Base-by-base conservation (phyloP, 1,139 yeast genomes). In the Kodamaea suecica region DNA sequence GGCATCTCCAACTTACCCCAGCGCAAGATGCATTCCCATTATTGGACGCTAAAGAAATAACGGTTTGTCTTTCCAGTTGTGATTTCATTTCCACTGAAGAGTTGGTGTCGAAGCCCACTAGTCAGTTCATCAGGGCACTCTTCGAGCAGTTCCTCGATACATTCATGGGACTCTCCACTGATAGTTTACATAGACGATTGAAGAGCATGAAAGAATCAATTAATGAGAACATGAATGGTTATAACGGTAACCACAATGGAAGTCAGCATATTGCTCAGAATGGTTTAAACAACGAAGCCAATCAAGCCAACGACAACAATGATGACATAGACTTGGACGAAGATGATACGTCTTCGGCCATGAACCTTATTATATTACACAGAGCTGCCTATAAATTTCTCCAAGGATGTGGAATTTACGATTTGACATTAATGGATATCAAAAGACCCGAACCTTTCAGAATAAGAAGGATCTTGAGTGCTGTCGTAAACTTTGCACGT, bases 401-500 rank as follows among this genome's bases (percentile, higher is more conserved):
- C 47, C 68, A 70, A 34, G 80, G 75, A 38, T 81, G 92, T 53
- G 96, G 96, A 0, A 76, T 87, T 3, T 69, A 76, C 38, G 95
- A 88, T 55, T 84, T 87, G 50, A 73, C 80, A 29, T 65, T 87
- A 36, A 69, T 76, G 62, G 97, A 88, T 58, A 63, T 76, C 17
- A 49, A 57, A 43, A 50, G 63, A 29, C 97, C 97, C 0, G 95
- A 87, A 16, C 70, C 85, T 0, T 59, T 57, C 31, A 64, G 95
- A 38, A 68, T 78, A 3, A 63, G 79, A 44, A 66, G 94, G 32
- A 70, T 85, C 13, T 58, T 88, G 20, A 85, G 95, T 53, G 95
- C 94, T 1, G 80, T 88, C 34, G 84, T 87, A 12, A 87, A 88
- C 53, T 88, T 77, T 64, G 95, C 95, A 2, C 63, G 94, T 39